These are phyloP conservation scores for Geotrichum klebahnii DNA, from an alignment of 1,139 yeast species.

Conservation along the genomic window DNA sequence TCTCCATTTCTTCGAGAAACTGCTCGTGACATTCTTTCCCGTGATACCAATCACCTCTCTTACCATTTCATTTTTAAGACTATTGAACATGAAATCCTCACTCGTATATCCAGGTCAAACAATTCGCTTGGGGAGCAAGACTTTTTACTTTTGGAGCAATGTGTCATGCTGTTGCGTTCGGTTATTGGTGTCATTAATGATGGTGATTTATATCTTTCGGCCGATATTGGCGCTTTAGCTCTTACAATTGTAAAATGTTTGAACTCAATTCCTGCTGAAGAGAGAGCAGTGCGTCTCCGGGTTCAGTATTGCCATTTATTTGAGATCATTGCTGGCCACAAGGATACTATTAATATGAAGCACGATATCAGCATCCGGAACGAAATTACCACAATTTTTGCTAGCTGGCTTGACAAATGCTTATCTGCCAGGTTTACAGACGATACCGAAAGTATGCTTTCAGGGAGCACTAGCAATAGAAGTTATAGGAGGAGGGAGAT, in stretches of 20 bases:
- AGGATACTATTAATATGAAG: conserved; percentile 35
- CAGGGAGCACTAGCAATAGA: conserved; percentile 8
- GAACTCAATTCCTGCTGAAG: conserved; percentile 41
- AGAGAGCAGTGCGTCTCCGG: conserved; percentile 47
- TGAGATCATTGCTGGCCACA: conserved; percentile 48
- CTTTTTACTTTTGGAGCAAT: conserved; percentile 42
- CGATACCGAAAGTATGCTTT: conserved; percentile 17
- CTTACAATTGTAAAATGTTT: conserved; percentile 40
- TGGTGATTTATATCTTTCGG: conserved; percentile 42
- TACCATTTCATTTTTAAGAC: conserved; percentile 41
- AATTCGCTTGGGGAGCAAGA: conserved; percentile 28
- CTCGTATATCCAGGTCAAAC: conserved; percentile 7
- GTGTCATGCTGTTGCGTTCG: conserved; percentile 42
- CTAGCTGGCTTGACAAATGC: conserved; percentile 57
- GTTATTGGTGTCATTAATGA: conserved; percentile 44
- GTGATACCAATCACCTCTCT: conserved; percentile 45
- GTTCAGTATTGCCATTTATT: conserved; percentile 57
- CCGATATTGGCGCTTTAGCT: conserved; percentile 43
- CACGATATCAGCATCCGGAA: conserved; percentile 63
- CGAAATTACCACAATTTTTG: conserved; percentile 53
- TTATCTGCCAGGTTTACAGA: conserved; percentile 14
- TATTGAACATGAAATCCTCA: conserved; percentile 26
- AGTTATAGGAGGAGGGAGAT: conserved; percentile 15
- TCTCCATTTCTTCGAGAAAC: conserved; percentile 42
- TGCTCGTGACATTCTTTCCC: conserved; percentile 47